These are phyloP conservation scores for Circinella umbellata DNA, from an alignment of 371 early-diverging fungal species.

Conservation along the genomic window DNA sequence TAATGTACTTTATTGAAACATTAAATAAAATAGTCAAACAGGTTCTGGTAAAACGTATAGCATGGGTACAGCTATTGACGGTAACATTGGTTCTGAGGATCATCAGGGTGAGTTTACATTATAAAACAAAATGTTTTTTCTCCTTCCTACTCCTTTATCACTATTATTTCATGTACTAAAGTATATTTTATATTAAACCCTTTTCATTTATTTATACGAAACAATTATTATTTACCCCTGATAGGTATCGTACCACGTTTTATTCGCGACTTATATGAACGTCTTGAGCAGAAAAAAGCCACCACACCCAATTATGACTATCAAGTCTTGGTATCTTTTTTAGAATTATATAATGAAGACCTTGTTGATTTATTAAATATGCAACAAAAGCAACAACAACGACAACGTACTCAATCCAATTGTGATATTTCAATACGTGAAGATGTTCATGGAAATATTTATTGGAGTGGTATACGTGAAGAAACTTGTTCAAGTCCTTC, in stretches of 20 bases:
- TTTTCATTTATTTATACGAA: background rate
- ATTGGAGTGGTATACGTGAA: slow-evolving; percentile 91
- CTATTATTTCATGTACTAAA: background rate
- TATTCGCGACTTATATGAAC: slow-evolving; percentile 68
- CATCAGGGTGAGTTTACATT: slow-evolving; percentile 18
- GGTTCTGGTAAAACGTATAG: slow-evolving; percentile 48
- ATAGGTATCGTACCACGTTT: slow-evolving; percentile 91
- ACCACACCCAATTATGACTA: slow-evolving; percentile 39
- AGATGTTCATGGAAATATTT: slow-evolving; percentile 88
- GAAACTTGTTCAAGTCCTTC: slow-evolving; percentile 73
- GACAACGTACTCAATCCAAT: background rate
- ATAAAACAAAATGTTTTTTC: background rate
- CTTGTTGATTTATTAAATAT: slow-evolving; percentile 80
- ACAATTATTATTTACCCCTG: background rate
- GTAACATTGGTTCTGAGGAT: slow-evolving; percentile 22
- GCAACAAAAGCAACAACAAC: slow-evolving; percentile 9
- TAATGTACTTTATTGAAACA: too few relatives aligned
- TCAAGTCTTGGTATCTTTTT: slow-evolving; percentile 74
- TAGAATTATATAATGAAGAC: slow-evolving; percentile 99
- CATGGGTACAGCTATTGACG: slow-evolving; percentile 36
- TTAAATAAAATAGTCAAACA: slow-evolving; percentile 19
- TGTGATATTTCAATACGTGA: slow-evolving; percentile 76
- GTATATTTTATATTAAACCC: too few relatives aligned
- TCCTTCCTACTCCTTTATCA: background rate
- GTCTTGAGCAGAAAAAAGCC: slow-evolving; percentile 28